Evolutionary conservation across 2,329 filamentous ascomycete species (phyloP).

Genomic region (Talaromyces verruculosus): DNA sequence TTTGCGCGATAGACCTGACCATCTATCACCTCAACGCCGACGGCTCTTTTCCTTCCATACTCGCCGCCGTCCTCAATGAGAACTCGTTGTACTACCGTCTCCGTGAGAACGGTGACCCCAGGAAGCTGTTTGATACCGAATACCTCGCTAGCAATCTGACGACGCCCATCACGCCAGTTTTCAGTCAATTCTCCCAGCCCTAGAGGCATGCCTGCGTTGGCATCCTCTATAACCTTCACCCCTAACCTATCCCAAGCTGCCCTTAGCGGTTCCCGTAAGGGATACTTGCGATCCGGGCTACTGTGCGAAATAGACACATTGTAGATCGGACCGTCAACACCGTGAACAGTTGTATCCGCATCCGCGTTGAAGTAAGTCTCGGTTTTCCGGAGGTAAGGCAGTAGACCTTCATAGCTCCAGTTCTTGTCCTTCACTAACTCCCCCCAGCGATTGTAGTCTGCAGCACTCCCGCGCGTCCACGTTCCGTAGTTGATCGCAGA

Average conservation of each 20-base stretch:
- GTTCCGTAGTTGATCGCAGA: conserved; percentile 44
- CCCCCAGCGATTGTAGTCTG: conserved; percentile 52
- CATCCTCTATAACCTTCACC: not conserved
- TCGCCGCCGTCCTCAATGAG: not conserved
- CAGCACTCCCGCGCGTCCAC: conserved; percentile 47
- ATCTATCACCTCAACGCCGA: conserved; percentile 29
- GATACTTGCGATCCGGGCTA: conserved; percentile 36
- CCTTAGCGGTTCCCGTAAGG: conserved; percentile 37
- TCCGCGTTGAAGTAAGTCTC: conserved; percentile 33
- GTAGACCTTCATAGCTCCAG: conserved; percentile 50
- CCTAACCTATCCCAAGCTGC: conserved; percentile 40
- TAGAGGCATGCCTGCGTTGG: not conserved
- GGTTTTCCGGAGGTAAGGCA: conserved; percentile 48
- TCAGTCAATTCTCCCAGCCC: conserved; percentile 30
- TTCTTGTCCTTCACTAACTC: conserved; percentile 41
- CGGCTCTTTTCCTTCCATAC: conserved; percentile 17
- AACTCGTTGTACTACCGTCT: conserved; percentile 7
- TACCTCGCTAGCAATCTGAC: conserved; percentile 31
- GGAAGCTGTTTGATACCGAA: conserved; percentile 25
- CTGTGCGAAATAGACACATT: conserved; percentile 26
- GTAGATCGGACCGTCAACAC: conserved; percentile 32
- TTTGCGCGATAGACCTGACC: conserved; percentile 27
- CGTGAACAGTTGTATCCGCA: conserved; percentile 28
- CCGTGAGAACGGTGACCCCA: not conserved
- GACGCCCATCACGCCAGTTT: conserved; percentile 27